Conservation (phyloP, 164 flowering plant species). For the Liriodendron chinense region DNA sequence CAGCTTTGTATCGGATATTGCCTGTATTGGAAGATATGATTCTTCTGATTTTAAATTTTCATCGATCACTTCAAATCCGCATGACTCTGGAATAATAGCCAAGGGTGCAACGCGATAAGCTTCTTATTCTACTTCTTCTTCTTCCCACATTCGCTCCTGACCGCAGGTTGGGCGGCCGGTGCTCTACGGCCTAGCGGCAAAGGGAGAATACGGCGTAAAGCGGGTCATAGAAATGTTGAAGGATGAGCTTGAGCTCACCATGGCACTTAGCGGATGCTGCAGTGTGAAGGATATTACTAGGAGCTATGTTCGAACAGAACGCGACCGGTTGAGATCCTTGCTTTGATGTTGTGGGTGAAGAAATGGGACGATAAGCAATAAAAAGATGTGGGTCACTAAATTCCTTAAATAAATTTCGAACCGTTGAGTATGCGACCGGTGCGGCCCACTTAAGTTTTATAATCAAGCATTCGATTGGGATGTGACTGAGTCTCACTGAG, state of each 20-base stretch:
- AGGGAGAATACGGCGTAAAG: slow-evolving; percentile 46
- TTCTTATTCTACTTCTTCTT: background rate
- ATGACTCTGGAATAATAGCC: background rate
- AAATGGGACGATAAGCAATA: background rate
- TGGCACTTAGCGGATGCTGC: slow-evolving; percentile 72
- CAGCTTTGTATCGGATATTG: too few species aligned
- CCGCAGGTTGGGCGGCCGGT: slow-evolving; percentile 67
- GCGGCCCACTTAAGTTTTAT: too few species aligned
- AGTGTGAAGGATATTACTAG: slow-evolving; percentile 54
- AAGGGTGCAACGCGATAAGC: background rate
- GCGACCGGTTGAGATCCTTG: slow-evolving; percentile 37
- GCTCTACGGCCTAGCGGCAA: slow-evolving; percentile 55
- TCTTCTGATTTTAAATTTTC: background rate
- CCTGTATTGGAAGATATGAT: background rate
- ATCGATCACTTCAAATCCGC: background rate
- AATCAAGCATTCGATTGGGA: too few species aligned
- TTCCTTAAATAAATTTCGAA: background rate
- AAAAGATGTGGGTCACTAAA: too few species aligned
- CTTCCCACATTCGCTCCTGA: background rate
- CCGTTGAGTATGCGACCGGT: background rate
- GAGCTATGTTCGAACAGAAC: slow-evolving; percentile 39
- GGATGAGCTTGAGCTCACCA: slow-evolving; percentile 67
- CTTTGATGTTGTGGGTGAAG: slow-evolving; percentile 18
- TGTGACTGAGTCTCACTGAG: too few species aligned
- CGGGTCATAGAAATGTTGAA: slow-evolving; percentile 59